Evolutionary conservation across 2,329 filamentous ascomycete species (phyloP).

Genomic region (Penicillium sp.): DNA sequence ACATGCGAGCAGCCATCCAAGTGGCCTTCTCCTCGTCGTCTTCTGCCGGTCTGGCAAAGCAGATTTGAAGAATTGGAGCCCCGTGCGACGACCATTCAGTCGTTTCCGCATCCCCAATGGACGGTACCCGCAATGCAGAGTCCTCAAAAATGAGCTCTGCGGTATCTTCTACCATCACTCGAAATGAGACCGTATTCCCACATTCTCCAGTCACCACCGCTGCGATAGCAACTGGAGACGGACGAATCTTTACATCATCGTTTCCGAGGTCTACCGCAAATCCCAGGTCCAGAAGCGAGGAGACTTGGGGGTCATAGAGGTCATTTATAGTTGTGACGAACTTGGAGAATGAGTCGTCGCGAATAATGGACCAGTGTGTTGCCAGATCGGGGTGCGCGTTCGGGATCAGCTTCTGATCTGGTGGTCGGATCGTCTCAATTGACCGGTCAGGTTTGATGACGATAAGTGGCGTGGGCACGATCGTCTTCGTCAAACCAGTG

Average conservation of each 20-base stretch:
- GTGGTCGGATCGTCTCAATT: slow-evolving; percentile 5
- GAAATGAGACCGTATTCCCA: slow-evolving; percentile 49
- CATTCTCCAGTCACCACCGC: slow-evolving; percentile 44
- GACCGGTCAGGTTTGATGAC: not conserved
- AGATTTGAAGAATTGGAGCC: slow-evolving; percentile 54
- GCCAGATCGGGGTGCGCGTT: slow-evolving; percentile 37
- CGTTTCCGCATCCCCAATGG: slow-evolving; percentile 42
- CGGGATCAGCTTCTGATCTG: slow-evolving; percentile 26
- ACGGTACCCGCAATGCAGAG: slow-evolving; percentile 38
- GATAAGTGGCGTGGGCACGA: slow-evolving; percentile 24
- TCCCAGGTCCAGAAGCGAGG: slow-evolving; percentile 51
- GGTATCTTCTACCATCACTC: slow-evolving; percentile 32
- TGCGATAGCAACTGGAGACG: slow-evolving; percentile 35
- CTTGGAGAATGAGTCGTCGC: slow-evolving; percentile 34
- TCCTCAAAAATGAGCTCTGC: slow-evolving; percentile 21
- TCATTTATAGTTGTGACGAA: slow-evolving; percentile 28
- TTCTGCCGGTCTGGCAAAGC: slow-evolving; percentile 48
- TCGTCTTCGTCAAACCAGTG: slow-evolving; percentile 30
- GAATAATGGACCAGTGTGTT: slow-evolving; percentile 31
- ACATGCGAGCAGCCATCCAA: slow-evolving; percentile 53
- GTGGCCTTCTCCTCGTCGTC: slow-evolving; percentile 28
- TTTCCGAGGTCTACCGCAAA: slow-evolving; percentile 42
- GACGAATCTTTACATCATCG: slow-evolving; percentile 24
- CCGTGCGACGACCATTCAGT: slow-evolving; percentile 51
- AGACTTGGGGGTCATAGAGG: slow-evolving; percentile 36